Base-by-base conservation (phyloP, 257 asterid species). In the Solanum etuberosum region DNA sequence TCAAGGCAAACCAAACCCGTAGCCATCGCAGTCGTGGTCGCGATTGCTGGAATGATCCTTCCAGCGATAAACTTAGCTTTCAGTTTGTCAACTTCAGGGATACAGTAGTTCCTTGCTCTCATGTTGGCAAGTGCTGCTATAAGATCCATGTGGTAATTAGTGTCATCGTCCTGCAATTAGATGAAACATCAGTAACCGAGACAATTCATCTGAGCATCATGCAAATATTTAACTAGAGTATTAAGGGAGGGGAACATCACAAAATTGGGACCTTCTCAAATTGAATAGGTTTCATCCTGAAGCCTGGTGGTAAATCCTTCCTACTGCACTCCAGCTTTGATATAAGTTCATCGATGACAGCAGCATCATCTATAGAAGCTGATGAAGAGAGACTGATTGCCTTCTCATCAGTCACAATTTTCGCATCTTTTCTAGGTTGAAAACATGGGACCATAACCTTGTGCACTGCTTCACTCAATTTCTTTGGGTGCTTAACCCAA, bases 61-160 rank as follows among this genome's bases (percentile, higher is more conserved):
- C 99, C 99, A 1, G 98, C 99, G 6, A 96, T 96, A 90, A 96
- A 93, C 87, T 96, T 96, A 84, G 99, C 99, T 89, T 93, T 92
- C 88, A 96, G 95, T 88, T 93, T 96, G 89, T 96, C 99, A 14
- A 96, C 98, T 91, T 95, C 98, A 1, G 98, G 99, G 70, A 96
- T 92, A 86, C 96, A 87, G 92, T 96, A 96, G 84, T 96, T 96
- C 86, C 99, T 93, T 31, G 99, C 99, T 91, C 99, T 95, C 99
- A 96, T 96, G 92, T 96, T 96, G 16, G 99, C 99, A 38, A 96
- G 98, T 21, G 96, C 98, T 1, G 99, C 95, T 48, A 96, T 94
- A 88, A 94, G 85, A 90, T 96, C 99, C 98, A 96, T 95, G 89
- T 96, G 99, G 91, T 93, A 94, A 86, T 96, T 96, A 70, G 98